Conservation (phyloP, 164 flowering plant species). For the Chimonanthus salicifolius region DNA sequence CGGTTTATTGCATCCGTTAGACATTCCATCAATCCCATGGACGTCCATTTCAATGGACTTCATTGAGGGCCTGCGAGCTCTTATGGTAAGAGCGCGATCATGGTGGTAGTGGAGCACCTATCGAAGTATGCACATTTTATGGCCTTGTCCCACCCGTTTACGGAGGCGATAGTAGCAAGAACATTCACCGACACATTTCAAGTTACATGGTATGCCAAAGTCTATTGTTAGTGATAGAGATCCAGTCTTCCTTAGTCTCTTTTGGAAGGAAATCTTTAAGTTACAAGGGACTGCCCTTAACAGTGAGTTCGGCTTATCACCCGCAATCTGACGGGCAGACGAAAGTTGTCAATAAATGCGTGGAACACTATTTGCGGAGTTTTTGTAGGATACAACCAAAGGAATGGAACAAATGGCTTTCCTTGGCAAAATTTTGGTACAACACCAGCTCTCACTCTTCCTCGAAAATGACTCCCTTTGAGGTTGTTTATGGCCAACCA, state of each 20-base stretch:
- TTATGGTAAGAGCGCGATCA: neutral
- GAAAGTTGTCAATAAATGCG: constrained; percentile 1
- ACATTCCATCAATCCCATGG: neutral
- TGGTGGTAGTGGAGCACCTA: neutral
- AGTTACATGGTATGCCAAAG: neutral
- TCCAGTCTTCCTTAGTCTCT: neutral
- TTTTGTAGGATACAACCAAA: constrained; percentile 7
- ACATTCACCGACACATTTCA: neutral
- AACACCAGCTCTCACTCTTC: constrained; percentile 4
- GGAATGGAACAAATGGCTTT: constrained; percentile 6
- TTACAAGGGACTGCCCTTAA: neutral
- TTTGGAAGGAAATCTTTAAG: neutral
- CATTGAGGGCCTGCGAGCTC: neutral
- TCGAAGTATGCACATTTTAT: neutral
- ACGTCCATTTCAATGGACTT: neutral
- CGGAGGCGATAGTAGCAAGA: no score
- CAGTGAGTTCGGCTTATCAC: neutral
- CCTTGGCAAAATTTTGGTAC: constrained; percentile 7
- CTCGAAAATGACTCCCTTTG: constrained; percentile 6
- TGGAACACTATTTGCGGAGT: neutral
- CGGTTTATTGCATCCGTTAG: neutral
- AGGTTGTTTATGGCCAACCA: constrained; percentile 3
- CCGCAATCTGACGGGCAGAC: constrained; percentile 6
- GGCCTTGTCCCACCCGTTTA: neutral
- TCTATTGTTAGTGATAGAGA: neutral